Evolutionary conservation across 2,329 filamentous ascomycete genomes (phyloP).

Genomic region (Colletotrichum lentis): DNA sequence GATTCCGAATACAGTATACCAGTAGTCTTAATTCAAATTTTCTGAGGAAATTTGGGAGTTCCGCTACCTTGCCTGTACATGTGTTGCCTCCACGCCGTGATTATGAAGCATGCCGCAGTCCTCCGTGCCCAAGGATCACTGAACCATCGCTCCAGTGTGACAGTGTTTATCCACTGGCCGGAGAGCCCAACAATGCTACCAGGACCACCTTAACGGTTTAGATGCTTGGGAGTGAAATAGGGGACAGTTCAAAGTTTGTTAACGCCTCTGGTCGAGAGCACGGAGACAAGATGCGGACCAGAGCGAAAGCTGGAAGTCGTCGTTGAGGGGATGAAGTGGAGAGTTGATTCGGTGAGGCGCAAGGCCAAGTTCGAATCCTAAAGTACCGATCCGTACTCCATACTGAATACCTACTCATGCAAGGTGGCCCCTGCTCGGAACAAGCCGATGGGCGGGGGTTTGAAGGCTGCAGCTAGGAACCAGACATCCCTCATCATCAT

Average conservation of each 20-base stretch:
- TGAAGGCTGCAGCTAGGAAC: not conserved
- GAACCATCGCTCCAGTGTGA: too few species aligned
- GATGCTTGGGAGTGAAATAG: too few species aligned
- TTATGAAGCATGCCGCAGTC: not conserved
- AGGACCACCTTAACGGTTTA: too few species aligned
- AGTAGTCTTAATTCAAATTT: not conserved
- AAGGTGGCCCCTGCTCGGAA: slow-evolving; percentile 20
- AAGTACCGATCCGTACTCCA: too few species aligned
- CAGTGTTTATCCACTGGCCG: too few species aligned
- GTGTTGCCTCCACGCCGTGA: too few species aligned
- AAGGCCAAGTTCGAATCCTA: not conserved
- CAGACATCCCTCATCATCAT: slow-evolving; percentile 1
- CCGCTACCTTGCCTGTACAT: not conserved
- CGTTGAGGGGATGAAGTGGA: not conserved
- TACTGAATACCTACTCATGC: not conserved
- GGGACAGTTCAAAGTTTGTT: too few species aligned
- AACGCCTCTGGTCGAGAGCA: not conserved
- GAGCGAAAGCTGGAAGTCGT: not conserved
- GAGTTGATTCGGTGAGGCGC: not conserved
- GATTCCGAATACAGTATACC: not conserved
- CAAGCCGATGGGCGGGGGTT: slow-evolving; percentile 6
- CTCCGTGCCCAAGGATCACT: too few species aligned
- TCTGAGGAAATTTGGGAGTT: too few species aligned
- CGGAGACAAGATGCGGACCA: not conserved
- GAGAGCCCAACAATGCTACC: too few species aligned